Base-by-base conservation (phyloP, 2,329 filamentous ascomycete genomes). In the Xylaria hypoxylon region DNA sequence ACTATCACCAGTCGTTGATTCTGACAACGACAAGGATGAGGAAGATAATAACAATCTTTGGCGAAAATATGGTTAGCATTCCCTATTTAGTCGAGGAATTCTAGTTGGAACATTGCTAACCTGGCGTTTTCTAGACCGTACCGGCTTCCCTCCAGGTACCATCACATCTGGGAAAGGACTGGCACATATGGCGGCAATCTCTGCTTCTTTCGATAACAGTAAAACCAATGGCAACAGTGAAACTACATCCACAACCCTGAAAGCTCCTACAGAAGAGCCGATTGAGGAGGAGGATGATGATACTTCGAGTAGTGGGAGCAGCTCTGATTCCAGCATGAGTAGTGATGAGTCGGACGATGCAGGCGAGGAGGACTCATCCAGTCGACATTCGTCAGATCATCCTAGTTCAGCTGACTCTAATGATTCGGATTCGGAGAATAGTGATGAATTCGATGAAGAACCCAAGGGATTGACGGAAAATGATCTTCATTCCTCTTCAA, bases 111-210 rank as follows among this genome's bases (percentile, higher is more conserved):
- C 35, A 65, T 42, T 33, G 28, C 62, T 77, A 73, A 57, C 75
- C 56, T 77, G 13, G 28, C 7, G 17, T 11, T 57, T 31, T 58
- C 38, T 74, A 69, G 80, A 81, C 55, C 71, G 75, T 22, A 75
- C 79, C 31, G 80, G 80, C 0, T 77, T 81, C 24, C 80, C 80
- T 1, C 74, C 79, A 5, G 80, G 80, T 4, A 79, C 80, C 1
- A 79, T 81, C 42, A 75, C 77, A 13, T 77, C 75, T 11, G 79
- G 79, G 1, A 77, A 74, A 24, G 78, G 79, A 5, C 70, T 80
- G 11, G 65, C 68, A 7, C 72, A 77, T 38, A 79, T 80, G 74
- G 79, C 75, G 13, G 73, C 72, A 11, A 73, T 76, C 15, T 76
- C 78, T 19, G 71, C 75, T 15, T 76, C 75, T 19, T 74, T 75